A percentile compares a stretch with the other conserved stretches of the same genome.
These are phyloP conservation scores for Nothophaeocryptopus gaeumannii DNA, from an alignment of 2,329 filamentous ascomycete species.

Conservation along the genomic window DNA sequence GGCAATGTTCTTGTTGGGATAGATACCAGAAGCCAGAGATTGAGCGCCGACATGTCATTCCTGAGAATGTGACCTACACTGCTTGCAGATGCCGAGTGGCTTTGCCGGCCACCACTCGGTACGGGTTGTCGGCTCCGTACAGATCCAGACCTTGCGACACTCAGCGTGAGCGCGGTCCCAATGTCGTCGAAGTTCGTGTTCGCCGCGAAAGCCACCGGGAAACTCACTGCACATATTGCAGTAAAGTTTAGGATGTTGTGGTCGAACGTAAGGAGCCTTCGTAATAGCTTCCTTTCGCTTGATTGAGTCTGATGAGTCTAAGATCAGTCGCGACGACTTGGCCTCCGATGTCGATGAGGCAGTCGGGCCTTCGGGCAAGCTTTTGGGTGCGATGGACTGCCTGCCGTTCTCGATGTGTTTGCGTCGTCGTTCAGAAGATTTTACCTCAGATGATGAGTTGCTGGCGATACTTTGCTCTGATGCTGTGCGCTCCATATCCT, in stretches of 20 bases:
- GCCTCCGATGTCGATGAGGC: constrained; percentile 2
- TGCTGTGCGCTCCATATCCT: constrained; percentile 25
- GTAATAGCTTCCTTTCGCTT: constrained; percentile 36
- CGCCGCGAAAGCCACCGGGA: constrained; percentile 77
- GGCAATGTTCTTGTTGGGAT: too few relatives aligned
- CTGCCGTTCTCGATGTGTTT: constrained; percentile 33
- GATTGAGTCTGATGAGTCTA: neutral
- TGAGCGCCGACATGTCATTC: too few relatives aligned
- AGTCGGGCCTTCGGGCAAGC: constrained; percentile 18
- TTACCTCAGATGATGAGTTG: constrained; percentile 19
- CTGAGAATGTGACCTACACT: constrained; percentile 50
- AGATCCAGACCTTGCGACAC: constrained; percentile 61
- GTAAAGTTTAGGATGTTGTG: constrained; percentile 67
- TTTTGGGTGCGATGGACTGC: constrained; percentile 29
- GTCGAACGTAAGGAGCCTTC: constrained; percentile 60
- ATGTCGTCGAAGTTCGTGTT: constrained; percentile 65
- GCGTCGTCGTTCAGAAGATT: constrained; percentile 28
- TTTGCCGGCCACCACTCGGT: constrained; percentile 44
- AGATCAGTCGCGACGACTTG: neutral
- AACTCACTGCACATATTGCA: constrained; percentile 70
- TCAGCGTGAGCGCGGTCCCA: constrained; percentile 63
- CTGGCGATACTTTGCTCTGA: constrained; percentile 25
- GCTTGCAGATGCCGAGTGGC: constrained; percentile 78
- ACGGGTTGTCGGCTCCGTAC: constrained; percentile 53
- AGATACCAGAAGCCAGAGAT: too few relatives aligned